phyloP scores from a whole-genome alignment of 2,329 filamentous ascomycete species.

The Drechslerella dactyloides region DNA sequence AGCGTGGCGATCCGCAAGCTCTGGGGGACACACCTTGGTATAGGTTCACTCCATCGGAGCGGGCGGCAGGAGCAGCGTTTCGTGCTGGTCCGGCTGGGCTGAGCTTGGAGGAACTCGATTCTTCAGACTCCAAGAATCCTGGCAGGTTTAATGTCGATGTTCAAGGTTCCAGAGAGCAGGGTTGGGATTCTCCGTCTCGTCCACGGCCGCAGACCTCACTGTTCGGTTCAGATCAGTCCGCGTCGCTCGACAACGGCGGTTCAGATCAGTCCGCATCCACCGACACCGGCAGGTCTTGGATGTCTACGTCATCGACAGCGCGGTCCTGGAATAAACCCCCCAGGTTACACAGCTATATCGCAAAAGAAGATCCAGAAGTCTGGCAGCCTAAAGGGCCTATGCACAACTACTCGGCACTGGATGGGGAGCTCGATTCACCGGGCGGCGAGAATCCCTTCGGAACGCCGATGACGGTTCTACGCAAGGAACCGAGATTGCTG shows the following conservation, averaged over 20 bases:
- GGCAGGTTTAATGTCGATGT: no score
- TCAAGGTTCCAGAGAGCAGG: no score
- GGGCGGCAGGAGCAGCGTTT: background rate
- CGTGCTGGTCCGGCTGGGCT: background rate
- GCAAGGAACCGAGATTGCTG: slow-evolving; percentile 25
- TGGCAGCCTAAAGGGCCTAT: background rate
- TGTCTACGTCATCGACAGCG: no score
- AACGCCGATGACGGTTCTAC: slow-evolving; percentile 1
- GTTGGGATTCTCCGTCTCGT: no score
- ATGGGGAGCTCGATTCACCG: background rate
- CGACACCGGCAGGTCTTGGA: no score
- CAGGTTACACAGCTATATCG: no score
- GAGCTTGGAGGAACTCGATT: background rate
- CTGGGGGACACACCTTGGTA: background rate
- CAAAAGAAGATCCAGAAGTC: no score
- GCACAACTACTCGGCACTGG: background rate
- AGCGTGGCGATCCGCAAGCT: background rate
- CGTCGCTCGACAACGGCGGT: no score
- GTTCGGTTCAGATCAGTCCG: no score
- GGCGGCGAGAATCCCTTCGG: background rate
- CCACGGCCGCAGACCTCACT: no score
- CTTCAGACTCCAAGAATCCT: background rate
- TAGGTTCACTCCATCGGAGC: background rate
- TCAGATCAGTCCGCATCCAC: no score
- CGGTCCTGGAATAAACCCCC: no score